Base-by-base conservation (phyloP, 768 basidiomycete species). In the Suillus plorans region DNA sequence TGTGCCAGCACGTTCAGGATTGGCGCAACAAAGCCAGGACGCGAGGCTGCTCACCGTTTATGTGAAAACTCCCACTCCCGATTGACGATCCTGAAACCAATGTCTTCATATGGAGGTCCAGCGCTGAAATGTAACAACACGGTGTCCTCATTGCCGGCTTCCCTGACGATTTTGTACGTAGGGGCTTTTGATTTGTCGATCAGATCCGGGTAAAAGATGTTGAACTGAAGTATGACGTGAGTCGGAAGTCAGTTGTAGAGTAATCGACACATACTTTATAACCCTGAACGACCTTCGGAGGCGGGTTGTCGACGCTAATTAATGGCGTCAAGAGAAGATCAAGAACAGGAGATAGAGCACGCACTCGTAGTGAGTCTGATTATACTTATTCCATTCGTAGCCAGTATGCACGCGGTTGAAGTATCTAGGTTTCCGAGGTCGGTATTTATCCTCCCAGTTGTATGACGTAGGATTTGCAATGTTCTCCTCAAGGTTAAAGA, bases 331-430 rank as follows among this genome's bases (percentile, higher is more conserved):
- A 47, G 53, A 47, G 63, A 64, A 53, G 16, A 22, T 37, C n/a
- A 42, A 60, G 60, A 7, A 65, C 47, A 58, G 53, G 14, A 22
- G 13, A 64, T 53, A 25, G 16, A 67, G 58, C 52, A 63, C 25
- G 68, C 80, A 97, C 94, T 98, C 97, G 77, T 99, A 99, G 79
- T 99, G 97, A 4, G 97, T 99, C 76, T 99, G 97, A 76, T 99
- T 99, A 78, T 99, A 99, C 81, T 98, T 99, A 82, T 97, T 99
- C 97, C 97, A 99, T 76, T 99, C 97, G 74, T 97, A 99, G 34
- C 97, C 97, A 37, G 97, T 99, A 73, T 99, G 95, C 31, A 99
- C 97, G 64, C 97, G 89, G 74, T 99, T 99, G 81, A 99, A 98
- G 81, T 98, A 99, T 67, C 96, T 84, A 53, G 97, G 97, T 76